Base-by-base conservation (phyloP, 1,139 yeast genomes). In the Yamadazyma aaseri region DNA sequence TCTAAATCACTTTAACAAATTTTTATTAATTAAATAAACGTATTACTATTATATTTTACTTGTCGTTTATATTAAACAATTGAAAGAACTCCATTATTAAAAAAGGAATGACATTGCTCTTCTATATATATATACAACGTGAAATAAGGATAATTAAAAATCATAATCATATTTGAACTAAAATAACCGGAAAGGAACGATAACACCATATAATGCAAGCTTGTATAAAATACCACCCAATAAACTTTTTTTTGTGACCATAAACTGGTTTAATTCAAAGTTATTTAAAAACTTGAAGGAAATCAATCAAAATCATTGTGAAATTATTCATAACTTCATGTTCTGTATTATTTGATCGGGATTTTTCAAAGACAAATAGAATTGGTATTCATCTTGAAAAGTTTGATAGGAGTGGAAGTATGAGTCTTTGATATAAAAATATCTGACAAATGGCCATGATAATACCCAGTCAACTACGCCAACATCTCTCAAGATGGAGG, bases 381-480 rank as follows among this genome's bases (percentile, higher is more conserved):
- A 41, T 21, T 52, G 47, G 42, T 52, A 65, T 51, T 71, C 75
- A 29, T 67, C 65, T 41, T 53, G 49, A 44, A 65, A 71, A 12
- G 69, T 51, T 39, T 53, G 60, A 45, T 66, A 69, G 35, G 54
- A 62, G 45, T 63, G 65, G 53, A 65, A 74, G 45, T 71, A 73
- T 2, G 73, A 71, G 54, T 83, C 92, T 51, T 80, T 81, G 39
- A 82, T 55, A 49, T 69, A 67, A 40, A 80, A 70, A 33, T 41
- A 49, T 32, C 60, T 60, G 8, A 71, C 58, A 9, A 79, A 40
- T 2, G 59, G 65, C 77, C 80, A 73, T 22, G 55, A 49, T 35
- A 81, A 58, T 5, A 80, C 54, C 78, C 79, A 75, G 40, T 77
- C 78, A n/a, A 78, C 64, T 2, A 81, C 31, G 0, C 87, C 86